These are phyloP conservation scores for Homolaphlyctis polyrhiza DNA, from an alignment of 371 early-diverging fungal species.

Conservation along the genomic window DNA sequence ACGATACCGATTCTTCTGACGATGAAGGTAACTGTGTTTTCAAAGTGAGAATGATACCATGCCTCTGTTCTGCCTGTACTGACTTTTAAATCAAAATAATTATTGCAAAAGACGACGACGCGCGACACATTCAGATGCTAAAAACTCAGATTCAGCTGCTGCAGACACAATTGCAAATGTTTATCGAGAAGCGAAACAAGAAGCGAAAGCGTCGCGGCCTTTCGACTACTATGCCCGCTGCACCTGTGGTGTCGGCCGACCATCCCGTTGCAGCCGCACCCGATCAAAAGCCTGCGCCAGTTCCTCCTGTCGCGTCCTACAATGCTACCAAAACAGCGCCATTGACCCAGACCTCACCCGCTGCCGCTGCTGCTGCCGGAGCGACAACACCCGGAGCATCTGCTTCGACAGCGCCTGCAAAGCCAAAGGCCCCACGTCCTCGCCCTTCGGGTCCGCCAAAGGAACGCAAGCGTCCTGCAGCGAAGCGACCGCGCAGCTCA, in stretches of 20 bases:
- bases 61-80: neutral
- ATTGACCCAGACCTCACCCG: neutral
- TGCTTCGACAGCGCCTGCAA: neutral
- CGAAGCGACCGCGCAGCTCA: constrained; percentile 14
- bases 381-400: no score
- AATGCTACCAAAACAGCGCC: constrained; percentile 3
- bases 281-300: neutral
- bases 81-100: neutral
- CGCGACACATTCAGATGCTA: constrained; percentile 58
- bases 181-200: constrained; percentile 48
- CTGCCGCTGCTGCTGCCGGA: neutral
- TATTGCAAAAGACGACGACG: constrained; percentile 43
- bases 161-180: constrained; percentile 39
- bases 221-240: neutral
- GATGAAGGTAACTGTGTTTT: neutral
- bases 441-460: constrained; percentile 5
- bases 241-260: neutral
- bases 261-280: neutral
- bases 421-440: neutral
- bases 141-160: constrained; percentile 53
- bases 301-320: neutral
- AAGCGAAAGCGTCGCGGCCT: constrained; percentile 33
- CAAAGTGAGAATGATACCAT: neutral
- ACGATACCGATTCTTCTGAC: neutral
- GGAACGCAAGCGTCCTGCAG: constrained; percentile 21